A percentile compares a stretch with the other conserved stretches of the same genome.
These are phyloP conservation scores for Metarhizium humberi DNA, from an alignment of 2,329 filamentous ascomycete species.

Conservation along the genomic window DNA sequence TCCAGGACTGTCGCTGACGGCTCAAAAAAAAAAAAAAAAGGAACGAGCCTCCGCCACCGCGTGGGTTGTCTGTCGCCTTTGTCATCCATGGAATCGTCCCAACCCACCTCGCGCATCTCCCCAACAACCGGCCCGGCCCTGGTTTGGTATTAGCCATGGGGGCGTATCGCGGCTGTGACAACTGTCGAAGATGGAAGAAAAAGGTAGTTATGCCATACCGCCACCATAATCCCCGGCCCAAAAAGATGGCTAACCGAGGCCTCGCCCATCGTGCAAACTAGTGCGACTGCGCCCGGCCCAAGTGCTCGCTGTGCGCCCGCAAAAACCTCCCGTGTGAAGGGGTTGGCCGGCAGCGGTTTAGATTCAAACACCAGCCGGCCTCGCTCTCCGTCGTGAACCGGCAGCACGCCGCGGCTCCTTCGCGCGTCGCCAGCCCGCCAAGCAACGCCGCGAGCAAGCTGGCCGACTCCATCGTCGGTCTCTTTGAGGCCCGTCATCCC, in stretches of 20 bases:
- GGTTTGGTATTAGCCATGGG: background rate
- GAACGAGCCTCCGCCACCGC: no score
- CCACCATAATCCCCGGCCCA: no score
- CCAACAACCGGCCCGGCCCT: no score
- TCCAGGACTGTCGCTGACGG: no score
- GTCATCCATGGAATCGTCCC: background rate
- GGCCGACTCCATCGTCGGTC: background rate
- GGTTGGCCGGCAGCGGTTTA: background rate
- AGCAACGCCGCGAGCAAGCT: background rate
- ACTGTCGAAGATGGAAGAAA: background rate
- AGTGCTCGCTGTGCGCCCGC: background rate
- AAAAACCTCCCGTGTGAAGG: background rate
- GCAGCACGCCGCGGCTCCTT: background rate
- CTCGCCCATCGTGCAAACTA: background rate
- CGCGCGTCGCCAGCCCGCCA: background rate
- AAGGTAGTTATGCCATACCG: background rate
- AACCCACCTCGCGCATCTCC: background rate
- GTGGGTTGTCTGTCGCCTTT: no score
- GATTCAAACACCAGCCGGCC: background rate
- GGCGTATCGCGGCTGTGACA: background rate
- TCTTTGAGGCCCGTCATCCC: background rate
- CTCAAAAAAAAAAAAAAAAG: no score
- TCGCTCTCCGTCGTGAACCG: background rate
- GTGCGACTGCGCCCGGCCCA: background rate
- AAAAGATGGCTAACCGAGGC: background rate